Conservation (phyloP, 2,329 filamentous ascomycete genomes). For the Ophiostoma novo-ulmi region DNA sequence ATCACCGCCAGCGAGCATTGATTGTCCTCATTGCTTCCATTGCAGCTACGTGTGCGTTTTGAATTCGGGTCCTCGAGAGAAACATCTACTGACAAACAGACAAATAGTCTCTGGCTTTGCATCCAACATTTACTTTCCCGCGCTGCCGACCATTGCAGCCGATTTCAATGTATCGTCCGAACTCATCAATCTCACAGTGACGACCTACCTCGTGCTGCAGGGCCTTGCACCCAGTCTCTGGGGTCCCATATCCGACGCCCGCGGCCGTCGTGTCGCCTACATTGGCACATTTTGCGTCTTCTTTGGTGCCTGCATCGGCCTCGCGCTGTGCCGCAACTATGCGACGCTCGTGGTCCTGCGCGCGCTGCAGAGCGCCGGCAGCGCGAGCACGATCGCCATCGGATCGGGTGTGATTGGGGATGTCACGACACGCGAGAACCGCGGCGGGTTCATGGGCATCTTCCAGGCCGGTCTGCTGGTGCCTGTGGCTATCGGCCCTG, state of each 20-base stretch:
- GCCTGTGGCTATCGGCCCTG: conserved; percentile 50
- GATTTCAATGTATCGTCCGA: conserved; percentile 37
- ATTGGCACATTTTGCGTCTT: conserved; percentile 56
- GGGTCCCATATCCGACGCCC: conserved; percentile 56
- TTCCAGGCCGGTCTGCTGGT: conserved; percentile 55
- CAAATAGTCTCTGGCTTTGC: conserved; percentile 49
- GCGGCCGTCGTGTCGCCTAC: conserved; percentile 57
- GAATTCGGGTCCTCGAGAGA: too few relatives aligned
- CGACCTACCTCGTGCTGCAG: conserved; percentile 60
- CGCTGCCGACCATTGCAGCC: conserved; percentile 38
- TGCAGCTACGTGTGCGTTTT: conserved; percentile 46
- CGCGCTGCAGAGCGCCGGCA: conserved; percentile 58
- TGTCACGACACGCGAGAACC: conserved; percentile 60
- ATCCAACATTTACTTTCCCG: conserved; percentile 53
- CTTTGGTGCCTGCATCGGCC: conserved; percentile 53
- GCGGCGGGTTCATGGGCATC: conserved; percentile 67
- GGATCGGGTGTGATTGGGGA: conserved; percentile 68
- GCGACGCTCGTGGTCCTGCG: conserved; percentile 55
- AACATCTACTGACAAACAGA: neutral
- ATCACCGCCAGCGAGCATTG: conserved; percentile 44
- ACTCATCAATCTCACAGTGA: conserved; percentile 48
- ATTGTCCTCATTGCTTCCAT: conserved; percentile 45
- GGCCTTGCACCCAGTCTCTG: conserved; percentile 56
- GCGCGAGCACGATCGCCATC: conserved; percentile 64
- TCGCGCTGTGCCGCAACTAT: conserved; percentile 55